Evolutionary conservation across 306 rosid genomes (phyloP), one percentile per base, ranked within the genome.

Genomic region (Castanopsis chinensis): DNA sequence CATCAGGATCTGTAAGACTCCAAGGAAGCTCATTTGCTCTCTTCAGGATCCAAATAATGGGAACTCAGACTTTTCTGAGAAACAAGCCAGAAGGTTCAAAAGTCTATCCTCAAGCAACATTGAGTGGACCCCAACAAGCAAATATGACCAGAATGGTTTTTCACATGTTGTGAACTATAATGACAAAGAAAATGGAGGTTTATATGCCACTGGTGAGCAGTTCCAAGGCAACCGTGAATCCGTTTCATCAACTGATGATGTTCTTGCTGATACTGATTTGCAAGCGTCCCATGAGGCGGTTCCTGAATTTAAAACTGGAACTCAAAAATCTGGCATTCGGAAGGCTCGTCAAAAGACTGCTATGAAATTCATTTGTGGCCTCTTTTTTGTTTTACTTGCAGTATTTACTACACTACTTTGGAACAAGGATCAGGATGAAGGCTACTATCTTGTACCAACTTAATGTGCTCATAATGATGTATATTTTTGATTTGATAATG

Each of bases 21-120:
- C 97, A 2, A 87, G 91, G 74, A 90, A 89, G 88, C 94, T 89
- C 69, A 82, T 91, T 72, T 92, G 85, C 83, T 92, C 99, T 73
- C 95, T 90, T 75, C 96, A 91, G 84, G 92, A 91, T 75, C 82
- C 78, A 78, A 71, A 68, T 60, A 82, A 79, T n/a, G 83, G 23
- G 18, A 82, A 76, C 74, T 89, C 90, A 2, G 85, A 75, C 76
- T 84, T 68, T 76, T 89, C 86, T 51, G 84, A 76, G 84, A 86
- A 80, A 59, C 86, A 49, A 33, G 59, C 49, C 27, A 72, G 87
- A 72, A 84, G 85, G 71, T 43, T 75, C 76, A 89, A 85, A 85
- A 90, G 90, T 79, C 87, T 84, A 54, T 90, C 92, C 43, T 81
- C 90, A 13, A 79, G 80, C 61, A 83, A 89, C 33, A 76, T 85